Conservation (phyloP, 148 eudicot species). For the Oxyria digyna region DNA sequence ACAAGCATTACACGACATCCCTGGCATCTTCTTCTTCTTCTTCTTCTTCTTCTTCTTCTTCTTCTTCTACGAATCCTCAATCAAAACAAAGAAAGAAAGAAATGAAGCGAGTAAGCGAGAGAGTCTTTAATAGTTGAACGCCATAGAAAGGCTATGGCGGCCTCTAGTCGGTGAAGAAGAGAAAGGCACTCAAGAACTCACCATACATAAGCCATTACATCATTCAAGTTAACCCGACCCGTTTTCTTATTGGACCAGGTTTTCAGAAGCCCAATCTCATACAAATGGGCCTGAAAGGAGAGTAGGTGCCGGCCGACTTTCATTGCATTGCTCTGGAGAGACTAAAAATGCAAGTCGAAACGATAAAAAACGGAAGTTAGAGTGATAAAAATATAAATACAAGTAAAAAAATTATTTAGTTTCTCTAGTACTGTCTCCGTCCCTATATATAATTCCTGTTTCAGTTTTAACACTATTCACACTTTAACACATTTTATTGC, state of each 20-base stretch:
- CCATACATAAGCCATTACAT: slow-evolving; percentile 2
- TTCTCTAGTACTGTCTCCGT: too few species aligned
- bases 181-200: background rate
- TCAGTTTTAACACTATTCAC: too few species aligned
- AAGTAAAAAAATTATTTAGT: too few species aligned
- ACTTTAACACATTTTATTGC: too few species aligned
- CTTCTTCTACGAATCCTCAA: background rate
- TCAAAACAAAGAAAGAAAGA: background rate
- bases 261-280: background rate
- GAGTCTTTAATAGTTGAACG: background rate
- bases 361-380: too few species aligned
- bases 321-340: background rate
- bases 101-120: background rate
- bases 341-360: too few species aligned
- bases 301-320: background rate
- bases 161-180: slow-evolving; percentile 2
- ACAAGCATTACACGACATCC: slow-evolving; percentile 80
- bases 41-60: too few species aligned
- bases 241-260: background rate
- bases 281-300: background rate
- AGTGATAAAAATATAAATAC: too few species aligned
- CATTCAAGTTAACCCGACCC: slow-evolving; percentile 8
- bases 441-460: too few species aligned
- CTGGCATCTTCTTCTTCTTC: slow-evolving; percentile 51
- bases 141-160: slow-evolving; percentile 2